Percentiles rank a stretch among this genome's conserved stretches.
phyloP scores from a whole-genome alignment of 495 filamentous ascomycete species.

The Ramalina intermedia region DNA sequence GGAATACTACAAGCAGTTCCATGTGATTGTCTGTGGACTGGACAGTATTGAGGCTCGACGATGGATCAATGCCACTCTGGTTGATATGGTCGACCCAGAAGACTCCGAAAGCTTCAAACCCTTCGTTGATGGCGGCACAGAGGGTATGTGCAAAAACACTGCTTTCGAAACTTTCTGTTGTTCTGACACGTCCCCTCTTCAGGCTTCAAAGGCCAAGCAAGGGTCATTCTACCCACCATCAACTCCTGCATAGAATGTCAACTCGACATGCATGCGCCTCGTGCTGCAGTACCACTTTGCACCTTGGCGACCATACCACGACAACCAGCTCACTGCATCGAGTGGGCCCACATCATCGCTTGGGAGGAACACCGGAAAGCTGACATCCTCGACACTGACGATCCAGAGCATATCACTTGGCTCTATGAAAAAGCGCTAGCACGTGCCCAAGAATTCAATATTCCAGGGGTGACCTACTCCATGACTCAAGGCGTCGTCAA shows the following conservation, averaged over 20 bases:
- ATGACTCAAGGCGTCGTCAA: conserved; percentile 97
- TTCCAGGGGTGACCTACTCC: conserved; percentile 86
- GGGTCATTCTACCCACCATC: conserved; percentile 82
- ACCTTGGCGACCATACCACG: conserved; percentile 94
- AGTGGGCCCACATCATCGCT: conserved; percentile 91
- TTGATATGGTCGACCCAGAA: conserved; percentile 73
- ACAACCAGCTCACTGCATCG: conserved; percentile 96
- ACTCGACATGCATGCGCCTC: conserved; percentile 91
- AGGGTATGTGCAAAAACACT: conserved; percentile 38
- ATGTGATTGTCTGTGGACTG: conserved; percentile 84
- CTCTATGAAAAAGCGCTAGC: conserved; percentile 73
- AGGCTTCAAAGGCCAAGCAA: conserved; percentile 93
- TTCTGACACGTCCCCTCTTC: conserved; percentile 11
- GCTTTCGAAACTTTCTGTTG: neutral
- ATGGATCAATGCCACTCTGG: conserved; percentile 94
- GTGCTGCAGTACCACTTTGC: conserved; percentile 87
- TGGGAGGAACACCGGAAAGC: conserved; percentile 47
- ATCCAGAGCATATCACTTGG: conserved; percentile 96
- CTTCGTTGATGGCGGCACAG: conserved; percentile 90
- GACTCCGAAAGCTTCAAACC: conserved; percentile 76
- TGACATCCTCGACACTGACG: conserved; percentile 75
- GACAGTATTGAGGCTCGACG: conserved; percentile 93
- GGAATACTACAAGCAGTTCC: conserved; percentile 97
- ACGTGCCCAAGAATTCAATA: conserved; percentile 78
- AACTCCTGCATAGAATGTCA: conserved; percentile 97